Evolutionary conservation across 176 grass and related monocot species (phyloP).

Genomic region (Lolium multiflorum): DNA sequence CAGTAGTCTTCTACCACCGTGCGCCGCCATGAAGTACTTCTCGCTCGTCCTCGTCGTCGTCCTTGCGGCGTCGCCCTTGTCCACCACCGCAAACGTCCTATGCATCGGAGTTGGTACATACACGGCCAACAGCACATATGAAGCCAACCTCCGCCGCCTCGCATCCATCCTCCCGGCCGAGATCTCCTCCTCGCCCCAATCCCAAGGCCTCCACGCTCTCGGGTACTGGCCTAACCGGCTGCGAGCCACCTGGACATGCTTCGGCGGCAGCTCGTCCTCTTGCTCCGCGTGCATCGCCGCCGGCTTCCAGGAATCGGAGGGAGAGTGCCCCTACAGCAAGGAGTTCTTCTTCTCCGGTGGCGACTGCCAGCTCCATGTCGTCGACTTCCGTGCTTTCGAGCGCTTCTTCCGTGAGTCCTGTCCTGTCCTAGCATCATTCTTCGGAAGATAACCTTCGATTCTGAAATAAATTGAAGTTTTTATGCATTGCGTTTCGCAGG

Average conservation of each 20-base stretch:
- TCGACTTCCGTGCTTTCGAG: background rate
- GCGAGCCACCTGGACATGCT: background rate
- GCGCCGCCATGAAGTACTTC: no score
- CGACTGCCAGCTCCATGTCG: conserved; percentile 1
- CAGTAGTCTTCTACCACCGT: no score
- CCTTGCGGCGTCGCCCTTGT: background rate
- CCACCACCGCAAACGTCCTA: background rate
- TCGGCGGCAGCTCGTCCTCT: background rate
- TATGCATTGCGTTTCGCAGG: background rate
- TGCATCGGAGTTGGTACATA: background rate
- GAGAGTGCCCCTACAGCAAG: conserved; percentile 9
- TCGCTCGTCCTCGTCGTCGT: background rate
- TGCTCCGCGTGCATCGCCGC: conserved; percentile 36
- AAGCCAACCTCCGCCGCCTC: conserved; percentile 43
- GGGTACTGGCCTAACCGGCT: conserved; percentile 30
- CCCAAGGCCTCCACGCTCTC: background rate
- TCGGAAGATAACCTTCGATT: no score
- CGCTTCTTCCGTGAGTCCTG: conserved; percentile 13
- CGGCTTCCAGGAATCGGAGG: conserved; percentile 15
- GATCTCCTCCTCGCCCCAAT: background rate
- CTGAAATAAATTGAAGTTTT: background rate
- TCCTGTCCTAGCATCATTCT: no score
- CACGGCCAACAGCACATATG: conserved; percentile 34
- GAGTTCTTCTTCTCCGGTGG: background rate
- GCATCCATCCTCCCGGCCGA: background rate